A percentile compares a stretch with the other conserved stretches of the same genome.
Evolutionary conservation across 768 basidiomycete genomes (phyloP).

Genomic region (Tulasnella sp.): DNA sequence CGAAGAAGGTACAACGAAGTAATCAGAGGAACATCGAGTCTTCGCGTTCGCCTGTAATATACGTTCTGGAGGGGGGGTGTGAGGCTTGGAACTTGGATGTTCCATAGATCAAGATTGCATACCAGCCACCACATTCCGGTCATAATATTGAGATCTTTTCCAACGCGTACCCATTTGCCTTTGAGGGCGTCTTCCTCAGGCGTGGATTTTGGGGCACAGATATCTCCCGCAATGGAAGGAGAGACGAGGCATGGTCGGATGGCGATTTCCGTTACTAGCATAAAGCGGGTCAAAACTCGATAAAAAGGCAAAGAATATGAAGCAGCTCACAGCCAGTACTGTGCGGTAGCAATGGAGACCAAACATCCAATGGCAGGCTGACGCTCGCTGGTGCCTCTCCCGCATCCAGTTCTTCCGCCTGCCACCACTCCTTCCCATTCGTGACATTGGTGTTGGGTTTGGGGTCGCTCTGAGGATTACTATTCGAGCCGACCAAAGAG

Average conservation of each 20-base stretch:
- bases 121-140: constrained; percentile 59
- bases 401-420: constrained; percentile 38
- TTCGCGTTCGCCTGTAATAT: constrained; percentile 80
- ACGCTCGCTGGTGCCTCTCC: constrained; percentile 54
- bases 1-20: constrained; percentile 65
- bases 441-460: constrained; percentile 10
- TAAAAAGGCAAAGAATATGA: background rate
- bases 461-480: constrained; percentile 4
- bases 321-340: constrained; percentile 63
- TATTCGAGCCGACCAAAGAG: constrained; percentile 31
- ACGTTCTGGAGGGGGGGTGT: constrained; percentile 52
- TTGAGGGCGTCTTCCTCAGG: constrained; percentile 34
- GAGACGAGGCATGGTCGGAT: constrained; percentile 60
- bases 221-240: constrained; percentile 48
- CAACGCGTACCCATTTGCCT: constrained; percentile 84
- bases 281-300: background rate
- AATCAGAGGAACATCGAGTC: constrained; percentile 75
- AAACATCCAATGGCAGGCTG: constrained; percentile 65
- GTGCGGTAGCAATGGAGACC: constrained; percentile 71
- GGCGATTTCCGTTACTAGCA: constrained; percentile 73
- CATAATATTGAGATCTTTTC: constrained; percentile 68
- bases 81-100: constrained; percentile 1
- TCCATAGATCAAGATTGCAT: constrained; percentile 32
- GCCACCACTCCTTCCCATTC: constrained; percentile 57
- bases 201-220: constrained; percentile 68